Conservation (phyloP, 495 filamentous ascomycete genomes). For the Acidiella bohemica region DNA sequence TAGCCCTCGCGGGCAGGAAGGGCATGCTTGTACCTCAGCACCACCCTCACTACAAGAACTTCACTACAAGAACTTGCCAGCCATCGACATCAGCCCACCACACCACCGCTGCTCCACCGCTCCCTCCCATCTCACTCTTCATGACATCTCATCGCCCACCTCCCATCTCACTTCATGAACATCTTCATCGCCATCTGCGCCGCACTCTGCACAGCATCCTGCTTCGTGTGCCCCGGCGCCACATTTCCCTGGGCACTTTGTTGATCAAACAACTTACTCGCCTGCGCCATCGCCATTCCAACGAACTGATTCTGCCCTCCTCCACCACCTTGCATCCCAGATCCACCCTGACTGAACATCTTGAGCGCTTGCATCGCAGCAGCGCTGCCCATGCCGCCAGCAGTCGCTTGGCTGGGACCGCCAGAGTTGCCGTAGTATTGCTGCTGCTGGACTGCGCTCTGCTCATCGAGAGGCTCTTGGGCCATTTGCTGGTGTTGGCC, state of each 20-base stretch:
- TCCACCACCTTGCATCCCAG: constrained; percentile 16
- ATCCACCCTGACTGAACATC: constrained; percentile 40
- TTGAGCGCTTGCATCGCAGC: constrained; percentile 58
- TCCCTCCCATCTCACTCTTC: constrained; percentile 39
- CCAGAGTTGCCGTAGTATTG: constrained; percentile 35
- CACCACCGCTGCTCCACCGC: constrained; percentile 12
- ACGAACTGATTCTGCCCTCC: constrained; percentile 47
- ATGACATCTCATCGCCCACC: constrained; percentile 36
- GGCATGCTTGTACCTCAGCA: neutral
- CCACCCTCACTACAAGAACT: too few relatives aligned
- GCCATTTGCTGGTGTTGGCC: constrained; percentile 28
- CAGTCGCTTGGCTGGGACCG: constrained; percentile 18
- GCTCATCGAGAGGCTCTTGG: constrained; percentile 44
- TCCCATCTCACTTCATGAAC: constrained; percentile 45
- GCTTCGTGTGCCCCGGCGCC: constrained; percentile 38
- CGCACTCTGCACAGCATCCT: constrained; percentile 45
- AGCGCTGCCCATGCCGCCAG: constrained; percentile 39
- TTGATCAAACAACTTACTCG: constrained; percentile 45
- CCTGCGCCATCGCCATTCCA: constrained; percentile 56
- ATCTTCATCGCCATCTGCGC: constrained; percentile 57
- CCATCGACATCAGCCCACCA: constrained; percentile 42
- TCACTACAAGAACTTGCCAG: constrained; percentile 36
- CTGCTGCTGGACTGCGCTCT: constrained; percentile 41
- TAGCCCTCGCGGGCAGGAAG: too few relatives aligned
- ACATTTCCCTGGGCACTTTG: constrained; percentile 14